Conservation (phyloP, 345 rosid species). For the Gossypium sturtianum region DNA sequence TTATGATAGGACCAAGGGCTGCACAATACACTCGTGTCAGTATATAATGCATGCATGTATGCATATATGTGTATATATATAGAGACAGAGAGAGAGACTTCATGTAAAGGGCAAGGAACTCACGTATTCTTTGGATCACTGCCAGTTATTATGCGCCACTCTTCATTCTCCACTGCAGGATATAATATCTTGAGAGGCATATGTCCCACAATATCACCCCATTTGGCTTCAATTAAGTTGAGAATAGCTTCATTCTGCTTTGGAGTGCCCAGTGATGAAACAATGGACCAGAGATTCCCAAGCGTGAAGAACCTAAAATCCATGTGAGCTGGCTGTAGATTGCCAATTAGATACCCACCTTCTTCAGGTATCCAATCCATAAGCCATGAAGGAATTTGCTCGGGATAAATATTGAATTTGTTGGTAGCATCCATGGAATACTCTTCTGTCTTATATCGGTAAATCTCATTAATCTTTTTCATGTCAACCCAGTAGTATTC, state of each 20-base stretch:
- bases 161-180: constrained; percentile 83
- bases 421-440: constrained; percentile 76
- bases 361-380: too few species aligned
- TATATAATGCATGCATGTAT: not conserved
- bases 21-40: constrained; percentile 22
- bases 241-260: constrained; percentile 68
- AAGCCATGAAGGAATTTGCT: constrained; percentile 48
- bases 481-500: too few species aligned
- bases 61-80: not conserved
- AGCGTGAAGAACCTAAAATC: constrained; percentile 44
- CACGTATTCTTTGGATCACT: constrained; percentile 97
- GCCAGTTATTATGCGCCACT: constrained; percentile 93
- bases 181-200: constrained; percentile 93
- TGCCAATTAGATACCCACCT: too few species aligned
- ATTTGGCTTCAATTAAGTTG: constrained; percentile 68
- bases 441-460: constrained; percentile 62
- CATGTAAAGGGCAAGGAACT: constrained; percentile 19
- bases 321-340: too few species aligned
- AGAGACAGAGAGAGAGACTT: not conserved
- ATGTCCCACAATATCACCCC: constrained; percentile 72
- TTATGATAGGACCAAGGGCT: constrained; percentile 99
- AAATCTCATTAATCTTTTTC: too few species aligned
- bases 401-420: constrained; percentile 86
- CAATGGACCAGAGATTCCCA: constrained; percentile 76
- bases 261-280: constrained; percentile 72